Conservation (phyloP, 176 grass and related monocot genomes). For the Metroxylon sagu region DNA sequence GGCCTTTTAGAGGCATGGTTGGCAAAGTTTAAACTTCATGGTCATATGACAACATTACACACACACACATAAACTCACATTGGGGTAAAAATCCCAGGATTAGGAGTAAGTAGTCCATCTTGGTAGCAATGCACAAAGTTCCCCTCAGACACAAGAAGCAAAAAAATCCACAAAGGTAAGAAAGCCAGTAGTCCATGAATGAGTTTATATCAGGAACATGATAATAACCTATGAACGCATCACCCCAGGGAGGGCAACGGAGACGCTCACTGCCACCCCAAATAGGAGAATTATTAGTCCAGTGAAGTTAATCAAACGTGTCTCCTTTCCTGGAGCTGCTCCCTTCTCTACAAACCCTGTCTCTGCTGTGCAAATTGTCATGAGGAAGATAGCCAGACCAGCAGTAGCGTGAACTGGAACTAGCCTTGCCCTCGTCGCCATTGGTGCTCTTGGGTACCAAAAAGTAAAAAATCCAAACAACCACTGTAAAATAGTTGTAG, state of each 20-base stretch:
- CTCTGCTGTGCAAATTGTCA: slow-evolving; percentile 64
- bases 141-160: no score
- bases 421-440: slow-evolving; percentile 5
- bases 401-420: slow-evolving; percentile 32
- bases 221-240: no score
- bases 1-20: no score
- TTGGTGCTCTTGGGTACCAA: slow-evolving; percentile 37
- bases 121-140: no score
- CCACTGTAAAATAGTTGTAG: slow-evolving; percentile 40
- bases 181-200: no score
- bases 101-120: no score
- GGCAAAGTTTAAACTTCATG: no score
- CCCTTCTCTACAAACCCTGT: slow-evolving; percentile 76
- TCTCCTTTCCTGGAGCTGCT: slow-evolving; percentile 29
- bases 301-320: slow-evolving; percentile 65
- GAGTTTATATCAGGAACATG: no score
- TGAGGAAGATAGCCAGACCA: slow-evolving; percentile 63
- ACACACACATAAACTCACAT: no score
- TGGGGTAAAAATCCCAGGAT: no score
- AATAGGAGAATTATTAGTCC: slow-evolving; percentile 80
- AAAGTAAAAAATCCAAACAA: slow-evolving; percentile 66
- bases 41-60: no score
- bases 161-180: no score
- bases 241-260: slow-evolving; percentile 39
- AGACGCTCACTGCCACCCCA: slow-evolving; percentile 37